phyloP scores from a whole-genome alignment of 2,329 filamentous ascomycete genomes.

The Clonostachys solani region DNA sequence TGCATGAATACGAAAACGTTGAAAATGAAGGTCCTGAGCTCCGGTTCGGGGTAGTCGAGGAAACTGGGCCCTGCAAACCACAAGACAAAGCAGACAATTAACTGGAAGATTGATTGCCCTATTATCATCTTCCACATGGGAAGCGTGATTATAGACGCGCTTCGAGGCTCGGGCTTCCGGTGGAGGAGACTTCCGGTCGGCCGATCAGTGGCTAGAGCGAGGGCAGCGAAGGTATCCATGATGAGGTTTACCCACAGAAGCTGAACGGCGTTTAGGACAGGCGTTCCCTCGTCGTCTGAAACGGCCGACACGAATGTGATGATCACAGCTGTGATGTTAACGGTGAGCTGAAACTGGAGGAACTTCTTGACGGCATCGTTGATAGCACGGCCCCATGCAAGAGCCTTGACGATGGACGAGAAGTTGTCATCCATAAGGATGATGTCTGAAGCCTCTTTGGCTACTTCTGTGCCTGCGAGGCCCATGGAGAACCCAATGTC shows the following conservation, averaged over 20 bases:
- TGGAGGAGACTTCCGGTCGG: conserved; percentile 26
- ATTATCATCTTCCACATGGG: conserved; percentile 86
- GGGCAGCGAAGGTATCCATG: conserved; percentile 54
- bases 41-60: conserved; percentile 19
- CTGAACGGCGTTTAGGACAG: conserved; percentile 52
- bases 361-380: conserved; percentile 64
- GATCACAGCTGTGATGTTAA: conserved; percentile 55
- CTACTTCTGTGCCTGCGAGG: conserved; percentile 60
- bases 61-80: conserved; percentile 53
- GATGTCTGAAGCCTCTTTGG: conserved; percentile 57
- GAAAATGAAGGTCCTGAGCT: conserved; percentile 66
- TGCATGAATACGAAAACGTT: conserved; percentile 83
- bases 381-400: conserved; percentile 59
- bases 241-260: conserved; percentile 58
- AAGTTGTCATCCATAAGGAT: conserved; percentile 62
- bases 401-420: conserved; percentile 55
- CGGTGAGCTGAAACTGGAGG: conserved; percentile 56
- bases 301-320: conserved; percentile 53
- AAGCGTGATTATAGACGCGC: conserved; percentile 48
- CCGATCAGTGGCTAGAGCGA: conserved; percentile 37
- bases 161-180: conserved; percentile 17
- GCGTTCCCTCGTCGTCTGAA: conserved; percentile 27
- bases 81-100: conserved; percentile 59
- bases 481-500: conserved; percentile 68
- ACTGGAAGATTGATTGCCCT: conserved; percentile 68